Conservation (phyloP, 2,329 filamentous ascomycete genomes). For the Dothideomycetidae sp. region DNA sequence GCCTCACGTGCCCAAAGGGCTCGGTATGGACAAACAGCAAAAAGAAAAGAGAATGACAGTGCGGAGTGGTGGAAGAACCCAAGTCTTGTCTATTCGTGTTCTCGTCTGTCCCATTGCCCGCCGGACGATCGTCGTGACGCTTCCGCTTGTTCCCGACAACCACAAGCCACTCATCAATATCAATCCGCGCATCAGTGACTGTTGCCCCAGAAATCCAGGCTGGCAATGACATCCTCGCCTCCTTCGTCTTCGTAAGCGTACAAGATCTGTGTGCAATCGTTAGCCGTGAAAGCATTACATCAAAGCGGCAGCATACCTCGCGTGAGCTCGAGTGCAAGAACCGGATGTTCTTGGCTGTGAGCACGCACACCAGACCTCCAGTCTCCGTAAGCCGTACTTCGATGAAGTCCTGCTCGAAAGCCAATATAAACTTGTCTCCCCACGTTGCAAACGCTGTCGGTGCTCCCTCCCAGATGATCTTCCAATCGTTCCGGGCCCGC, state of each 20-base stretch:
- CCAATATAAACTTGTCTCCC: conserved; percentile 81
- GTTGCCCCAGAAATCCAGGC: conserved; percentile 81
- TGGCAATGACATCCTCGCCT: conserved; percentile 85
- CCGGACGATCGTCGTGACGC: too few species aligned
- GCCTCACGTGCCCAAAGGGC: too few species aligned
- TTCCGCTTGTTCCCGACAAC: too few species aligned
- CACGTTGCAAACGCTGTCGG: conserved; percentile 87
- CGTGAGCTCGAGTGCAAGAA: conserved; percentile 96
- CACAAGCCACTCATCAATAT: too few species aligned
- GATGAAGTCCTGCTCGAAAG: conserved; percentile 94
- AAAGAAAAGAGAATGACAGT: too few species aligned
- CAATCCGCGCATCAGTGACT: conserved; percentile 11
- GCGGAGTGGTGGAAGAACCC: too few species aligned
- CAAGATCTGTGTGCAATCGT: conserved; percentile 54
- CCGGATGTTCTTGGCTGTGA: conserved; percentile 89
- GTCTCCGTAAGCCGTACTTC: conserved; percentile 93
- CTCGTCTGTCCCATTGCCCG: too few species aligned
- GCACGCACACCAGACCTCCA: conserved; percentile 78
- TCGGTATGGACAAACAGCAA: too few species aligned
- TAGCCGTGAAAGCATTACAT: conserved; percentile 13
- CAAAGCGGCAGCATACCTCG: conserved; percentile 51
- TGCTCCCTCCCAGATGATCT: conserved; percentile 91
- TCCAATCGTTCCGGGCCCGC: conserved; percentile 91
- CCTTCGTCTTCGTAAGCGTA: conserved; percentile 95
- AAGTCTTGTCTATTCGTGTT: too few species aligned